A percentile compares a stretch with the other conserved stretches of the same genome.
Evolutionary conservation across 139 green algal species (phyloP).

Genomic region (Coelastrella sp.): DNA sequence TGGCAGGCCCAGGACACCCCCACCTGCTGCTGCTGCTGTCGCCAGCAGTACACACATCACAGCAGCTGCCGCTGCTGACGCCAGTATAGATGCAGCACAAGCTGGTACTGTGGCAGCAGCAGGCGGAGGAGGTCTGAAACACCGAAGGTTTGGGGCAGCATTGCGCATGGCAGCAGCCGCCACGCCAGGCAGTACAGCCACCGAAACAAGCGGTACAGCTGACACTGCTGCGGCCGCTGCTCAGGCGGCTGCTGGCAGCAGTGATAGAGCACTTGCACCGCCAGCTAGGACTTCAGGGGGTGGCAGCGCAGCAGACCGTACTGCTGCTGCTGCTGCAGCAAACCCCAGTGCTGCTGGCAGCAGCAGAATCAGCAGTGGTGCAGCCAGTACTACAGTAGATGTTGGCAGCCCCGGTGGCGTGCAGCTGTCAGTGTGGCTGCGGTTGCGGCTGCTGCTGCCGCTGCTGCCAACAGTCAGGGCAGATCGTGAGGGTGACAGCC

Average conservation of each 20-base stretch:
- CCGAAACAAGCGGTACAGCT: background rate
- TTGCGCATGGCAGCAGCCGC: background rate
- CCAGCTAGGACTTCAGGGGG: background rate
- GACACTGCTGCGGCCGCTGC: background rate
- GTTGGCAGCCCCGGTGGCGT: background rate
- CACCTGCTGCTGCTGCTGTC: background rate
- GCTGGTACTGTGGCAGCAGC: background rate
- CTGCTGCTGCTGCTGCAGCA: background rate
- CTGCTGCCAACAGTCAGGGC: background rate
- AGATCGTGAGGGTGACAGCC: background rate
- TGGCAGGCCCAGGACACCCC: background rate
- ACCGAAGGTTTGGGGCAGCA: slow-evolving; percentile 28
- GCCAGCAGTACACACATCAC: background rate
- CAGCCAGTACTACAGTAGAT: slow-evolving; percentile 11
- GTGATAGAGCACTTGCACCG: background rate
- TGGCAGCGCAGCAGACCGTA: background rate
- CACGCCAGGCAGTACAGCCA: background rate
- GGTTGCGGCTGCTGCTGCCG: slow-evolving; percentile 33
- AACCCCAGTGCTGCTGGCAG: background rate
- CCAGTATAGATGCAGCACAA: background rate
- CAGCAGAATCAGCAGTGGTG: background rate
- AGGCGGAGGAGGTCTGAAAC: background rate
- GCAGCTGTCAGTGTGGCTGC: slow-evolving; percentile 19
- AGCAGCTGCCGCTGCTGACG: slow-evolving; percentile 27
- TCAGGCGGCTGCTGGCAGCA: background rate